Conservation (phyloP, 2,329 filamentous ascomycete species). For the Verticillium albo-atrum region DNA sequence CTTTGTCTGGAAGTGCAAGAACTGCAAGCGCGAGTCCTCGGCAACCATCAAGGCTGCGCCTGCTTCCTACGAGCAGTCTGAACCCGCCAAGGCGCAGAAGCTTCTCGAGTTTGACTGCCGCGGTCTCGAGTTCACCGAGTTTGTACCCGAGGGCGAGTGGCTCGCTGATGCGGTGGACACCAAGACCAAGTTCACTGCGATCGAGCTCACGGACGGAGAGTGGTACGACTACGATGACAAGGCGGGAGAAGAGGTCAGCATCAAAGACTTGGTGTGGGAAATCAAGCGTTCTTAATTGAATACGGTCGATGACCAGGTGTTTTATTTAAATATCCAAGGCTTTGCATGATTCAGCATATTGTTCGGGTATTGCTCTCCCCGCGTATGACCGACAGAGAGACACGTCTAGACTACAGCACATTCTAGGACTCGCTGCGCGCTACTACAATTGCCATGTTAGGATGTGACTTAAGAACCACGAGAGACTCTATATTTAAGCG, state of each 20-base stretch:
- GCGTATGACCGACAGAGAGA: no score
- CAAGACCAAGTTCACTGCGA: slow-evolving; percentile 71
- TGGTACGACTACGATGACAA: slow-evolving; percentile 99
- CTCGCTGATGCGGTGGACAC: slow-evolving; percentile 78
- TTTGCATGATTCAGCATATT: not conserved
- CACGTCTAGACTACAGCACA: no score
- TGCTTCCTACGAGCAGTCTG: slow-evolving; percentile 63
- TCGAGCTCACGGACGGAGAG: slow-evolving; percentile 84
- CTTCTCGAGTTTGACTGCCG: slow-evolving; percentile 91
- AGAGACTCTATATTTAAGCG: no score
- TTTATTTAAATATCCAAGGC: not conserved
- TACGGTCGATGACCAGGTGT: not conserved
- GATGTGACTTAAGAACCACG: no score
- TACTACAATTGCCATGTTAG: no score
- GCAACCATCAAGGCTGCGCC: slow-evolving; percentile 77
- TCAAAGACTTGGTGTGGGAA: slow-evolving; percentile 85
- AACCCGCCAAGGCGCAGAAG: slow-evolving; percentile 70
- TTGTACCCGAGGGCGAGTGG: slow-evolving; percentile 93
- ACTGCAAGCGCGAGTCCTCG: slow-evolving; percentile 90
- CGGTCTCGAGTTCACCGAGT: slow-evolving; percentile 86
- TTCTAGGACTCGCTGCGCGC: no score
- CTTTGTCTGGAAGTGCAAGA: slow-evolving; percentile 99
- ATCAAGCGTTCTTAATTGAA: slow-evolving; percentile 63
- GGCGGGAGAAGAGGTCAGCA: slow-evolving; percentile 83
- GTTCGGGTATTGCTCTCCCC: no score